These are phyloP conservation scores for Calonectria naviculata DNA, from an alignment of 2,329 filamentous ascomycete genomes.

Conservation along the genomic window DNA sequence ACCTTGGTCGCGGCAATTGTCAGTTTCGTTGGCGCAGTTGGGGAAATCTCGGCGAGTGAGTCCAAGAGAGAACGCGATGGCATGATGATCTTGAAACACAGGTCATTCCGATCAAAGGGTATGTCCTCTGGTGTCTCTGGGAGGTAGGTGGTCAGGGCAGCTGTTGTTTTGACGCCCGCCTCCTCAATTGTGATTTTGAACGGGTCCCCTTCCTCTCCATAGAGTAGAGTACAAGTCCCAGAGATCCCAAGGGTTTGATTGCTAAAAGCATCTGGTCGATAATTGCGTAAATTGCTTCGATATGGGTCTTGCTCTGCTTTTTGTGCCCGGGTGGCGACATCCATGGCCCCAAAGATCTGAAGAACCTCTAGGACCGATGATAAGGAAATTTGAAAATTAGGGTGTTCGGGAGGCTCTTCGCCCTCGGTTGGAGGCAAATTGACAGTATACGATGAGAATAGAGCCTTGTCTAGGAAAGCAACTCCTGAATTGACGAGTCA, in stretches of 20 bases:
- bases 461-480: constrained; percentile 86
- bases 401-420: constrained; percentile 57
- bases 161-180: constrained; percentile 86
- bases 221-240: constrained; percentile 87
- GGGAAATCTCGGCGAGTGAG: constrained; percentile 75
- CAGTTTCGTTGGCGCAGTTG: constrained; percentile 78
- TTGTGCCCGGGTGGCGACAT: constrained; percentile 67
- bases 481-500: constrained; percentile 43
- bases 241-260: constrained; percentile 85
- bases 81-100: constrained; percentile 96
- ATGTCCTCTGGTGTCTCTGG: constrained; percentile 82
- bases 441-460: constrained; percentile 89
- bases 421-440: constrained; percentile 57
- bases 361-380: constrained; percentile 90
- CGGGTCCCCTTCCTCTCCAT: constrained; percentile 78
- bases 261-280: constrained; percentile 80
- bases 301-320: constrained; percentile 71
- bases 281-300: constrained; percentile 70
- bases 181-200: constrained; percentile 90
- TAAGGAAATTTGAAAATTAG: constrained; percentile 88
- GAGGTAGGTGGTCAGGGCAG: constrained; percentile 89
- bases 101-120: constrained; percentile 83
- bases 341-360: constrained; percentile 93
- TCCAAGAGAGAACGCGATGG: constrained; percentile 79
- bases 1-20: constrained; percentile 73